A percentile compares a stretch with the other conserved stretches of the same genome.
These are phyloP conservation scores for Leishmania braziliensis DNA, from an alignment of 208 protist genomes.

Conservation along the genomic window DNA sequence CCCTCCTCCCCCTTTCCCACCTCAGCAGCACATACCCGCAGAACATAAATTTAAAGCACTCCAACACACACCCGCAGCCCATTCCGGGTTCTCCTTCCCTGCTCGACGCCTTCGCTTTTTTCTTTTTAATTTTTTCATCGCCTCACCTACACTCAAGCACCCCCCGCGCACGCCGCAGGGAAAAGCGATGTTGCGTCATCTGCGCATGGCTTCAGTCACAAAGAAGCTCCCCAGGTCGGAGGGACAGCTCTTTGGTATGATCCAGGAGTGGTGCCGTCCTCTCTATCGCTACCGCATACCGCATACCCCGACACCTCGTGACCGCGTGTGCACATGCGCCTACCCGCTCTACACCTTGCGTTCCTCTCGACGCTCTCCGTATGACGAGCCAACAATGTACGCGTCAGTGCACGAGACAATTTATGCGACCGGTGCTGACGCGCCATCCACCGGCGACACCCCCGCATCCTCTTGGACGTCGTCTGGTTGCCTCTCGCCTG, in stretches of 20 bases:
- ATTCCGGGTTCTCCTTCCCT: not conserved
- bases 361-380: conserved; percentile 41
- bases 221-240: conserved; percentile 20
- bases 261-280: conserved; percentile 31
- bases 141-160: not conserved
- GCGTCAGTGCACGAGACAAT: conserved; percentile 16
- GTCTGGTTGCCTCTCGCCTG: not conserved
- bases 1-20: not conserved
- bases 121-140: not conserved
- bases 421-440: conserved; percentile 13
- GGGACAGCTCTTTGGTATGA: conserved; percentile 18
- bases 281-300: conserved; percentile 50
- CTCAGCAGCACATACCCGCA: not conserved
- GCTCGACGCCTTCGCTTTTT: not conserved
- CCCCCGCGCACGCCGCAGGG: not conserved
- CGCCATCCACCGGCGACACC: not conserved
- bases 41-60: not conserved
- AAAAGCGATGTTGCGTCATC: conserved; percentile 47
- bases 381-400: conserved; percentile 30
- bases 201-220: conserved; percentile 45
- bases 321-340: conserved; percentile 51
- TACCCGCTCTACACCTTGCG: conserved; percentile 72
- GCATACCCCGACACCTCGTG: conserved; percentile 29
- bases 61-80: not conserved
- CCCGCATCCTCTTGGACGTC: not conserved